These are phyloP conservation scores for Conoideocrella luteorostrata DNA, from an alignment of 2,329 filamentous ascomycete species.

Conservation along the genomic window DNA sequence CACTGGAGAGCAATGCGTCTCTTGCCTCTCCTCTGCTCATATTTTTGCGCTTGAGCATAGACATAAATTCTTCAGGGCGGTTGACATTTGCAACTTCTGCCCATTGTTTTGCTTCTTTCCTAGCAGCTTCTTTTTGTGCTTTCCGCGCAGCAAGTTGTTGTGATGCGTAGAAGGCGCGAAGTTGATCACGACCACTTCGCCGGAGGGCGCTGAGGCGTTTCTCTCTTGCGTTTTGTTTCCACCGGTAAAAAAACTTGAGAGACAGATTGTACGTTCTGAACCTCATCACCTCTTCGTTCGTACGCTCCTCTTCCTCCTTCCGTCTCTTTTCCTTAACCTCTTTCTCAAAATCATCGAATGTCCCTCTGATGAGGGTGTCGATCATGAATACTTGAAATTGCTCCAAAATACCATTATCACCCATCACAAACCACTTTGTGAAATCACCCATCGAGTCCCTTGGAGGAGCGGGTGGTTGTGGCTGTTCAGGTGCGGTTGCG, in stretches of 20 bases:
- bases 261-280: constrained; percentile 44
- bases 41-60: constrained; percentile 25
- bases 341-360: constrained; percentile 33
- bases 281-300: constrained; percentile 39
- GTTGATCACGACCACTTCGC: constrained; percentile 43
- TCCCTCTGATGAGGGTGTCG: constrained; percentile 35
- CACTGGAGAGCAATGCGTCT: constrained; percentile 34
- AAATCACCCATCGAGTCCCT: constrained; percentile 43
- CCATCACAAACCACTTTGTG: constrained; percentile 47
- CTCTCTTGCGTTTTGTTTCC: constrained; percentile 44
- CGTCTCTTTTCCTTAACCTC: constrained; percentile 35
- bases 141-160: constrained; percentile 26
- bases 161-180: constrained; percentile 38
- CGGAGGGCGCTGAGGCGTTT: constrained; percentile 44
- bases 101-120: constrained; percentile 18
- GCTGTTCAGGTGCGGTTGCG: background rate
- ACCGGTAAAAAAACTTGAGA: constrained; percentile 51
- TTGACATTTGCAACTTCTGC: constrained; percentile 22
- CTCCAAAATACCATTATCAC: constrained; percentile 46
- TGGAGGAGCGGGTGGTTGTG: constrained; percentile 10
- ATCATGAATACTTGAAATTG: constrained; percentile 42
- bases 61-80: constrained; percentile 27
- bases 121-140: constrained; percentile 28
- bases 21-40: constrained; percentile 24
- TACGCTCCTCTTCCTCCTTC: constrained; percentile 41